Base-by-base conservation (phyloP, 768 basidiomycete genomes). In the Austroboletus eburneus region DNA sequence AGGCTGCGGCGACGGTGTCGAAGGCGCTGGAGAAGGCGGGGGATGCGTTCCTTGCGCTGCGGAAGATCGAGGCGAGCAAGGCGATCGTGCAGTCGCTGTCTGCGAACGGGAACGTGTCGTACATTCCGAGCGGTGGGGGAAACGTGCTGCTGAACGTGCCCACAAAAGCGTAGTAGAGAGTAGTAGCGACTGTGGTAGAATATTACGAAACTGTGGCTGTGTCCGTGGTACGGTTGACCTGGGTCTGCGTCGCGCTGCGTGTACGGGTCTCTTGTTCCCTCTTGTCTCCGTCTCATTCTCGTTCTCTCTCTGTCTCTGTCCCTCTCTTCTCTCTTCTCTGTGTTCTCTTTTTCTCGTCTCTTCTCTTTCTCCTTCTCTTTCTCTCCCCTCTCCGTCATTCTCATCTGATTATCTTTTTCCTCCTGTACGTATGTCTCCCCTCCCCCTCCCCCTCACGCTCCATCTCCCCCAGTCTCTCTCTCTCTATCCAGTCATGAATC, bases 51-150 rank as follows among this genome's bases (percentile, higher is more conserved):
- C 83, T 99, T 42, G 83, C 90, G 49, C 80, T 99, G 65, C 78
- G 96, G 57, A 89, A 91, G 71, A 99, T 99, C 59, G 96, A 99
- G 71, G 93, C 96, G 43, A 89, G 87, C 76, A 92, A 97, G 73
- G 96, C 95, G 46, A 97, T 99, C 63, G 96, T 86, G 44, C 80
- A 84, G 60, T 92, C 90, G 52, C 72, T 96, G 59, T 60, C 86
- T 30, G 69, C 62, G 54, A 93, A 87, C 59, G 77, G 79, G 49
- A 93, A 94, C 65, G 90, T 96, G 61, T 85, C 90, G 27, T 96
- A 92, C 62, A 81, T 96, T 48, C 92, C 92, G 39, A 84, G 83
- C 56, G 75, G 85, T 12, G 81, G 81, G 13, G 83, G 83, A 2
- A 87, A 87, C 61, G 83, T 96, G 48, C 69, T 96, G 55, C 68